A percentile compares a stretch with the other conserved stretches of the same genome.
Conservation (phyloP, 2,329 filamentous ascomycete genomes). For the Ceratocystis cacaofunesta region DNA sequence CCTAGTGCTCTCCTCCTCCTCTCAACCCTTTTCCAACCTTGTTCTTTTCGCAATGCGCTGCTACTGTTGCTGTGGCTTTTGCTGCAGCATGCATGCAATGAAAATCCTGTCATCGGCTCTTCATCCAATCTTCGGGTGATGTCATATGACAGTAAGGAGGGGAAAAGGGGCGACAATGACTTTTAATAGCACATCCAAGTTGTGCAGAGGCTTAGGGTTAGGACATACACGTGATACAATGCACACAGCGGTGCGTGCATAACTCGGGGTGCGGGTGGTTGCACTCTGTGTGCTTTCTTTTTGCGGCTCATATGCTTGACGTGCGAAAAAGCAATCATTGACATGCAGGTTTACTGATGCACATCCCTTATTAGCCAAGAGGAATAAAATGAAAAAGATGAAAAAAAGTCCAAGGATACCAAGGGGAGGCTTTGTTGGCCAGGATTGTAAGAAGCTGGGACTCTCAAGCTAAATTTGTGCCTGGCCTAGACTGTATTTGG, state of each 20-base stretch:
- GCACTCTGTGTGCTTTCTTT: no score
- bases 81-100: constrained; percentile 1
- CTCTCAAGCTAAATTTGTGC: background rate
- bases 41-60: background rate
- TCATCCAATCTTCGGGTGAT: constrained; percentile 1
- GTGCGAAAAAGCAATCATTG: no score
- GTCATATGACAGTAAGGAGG: background rate
- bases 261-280: no score
- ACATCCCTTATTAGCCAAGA: background rate
- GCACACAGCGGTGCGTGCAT: no score
- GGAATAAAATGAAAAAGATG: no score
- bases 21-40: background rate
- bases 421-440: background rate
- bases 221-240: no score
- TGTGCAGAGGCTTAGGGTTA: background rate
- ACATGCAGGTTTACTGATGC: background rate
- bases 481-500: background rate
- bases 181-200: background rate
- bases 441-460: background rate
- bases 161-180: background rate
- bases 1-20: background rate
- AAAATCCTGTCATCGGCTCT: background rate
- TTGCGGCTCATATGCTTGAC: no score
- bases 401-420: background rate
- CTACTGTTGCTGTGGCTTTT: background rate